Percentiles rank a stretch among this genome's conserved stretches.
Evolutionary conservation across 768 basidiomycete genomes (phyloP).

Genomic region (Russula sp.): DNA sequence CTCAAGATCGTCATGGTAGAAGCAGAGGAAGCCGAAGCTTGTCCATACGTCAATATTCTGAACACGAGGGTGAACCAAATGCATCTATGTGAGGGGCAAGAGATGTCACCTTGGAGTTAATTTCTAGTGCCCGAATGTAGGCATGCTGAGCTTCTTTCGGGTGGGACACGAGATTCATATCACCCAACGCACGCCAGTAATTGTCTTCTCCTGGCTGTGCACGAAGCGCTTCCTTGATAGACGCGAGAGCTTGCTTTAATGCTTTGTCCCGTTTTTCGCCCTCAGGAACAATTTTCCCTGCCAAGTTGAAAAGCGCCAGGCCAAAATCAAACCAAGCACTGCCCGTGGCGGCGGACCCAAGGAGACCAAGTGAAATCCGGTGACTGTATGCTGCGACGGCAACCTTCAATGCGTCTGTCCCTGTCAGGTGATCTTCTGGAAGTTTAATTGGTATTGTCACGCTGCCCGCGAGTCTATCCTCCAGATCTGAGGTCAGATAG

Average conservation of each 20-base stretch:
- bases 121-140: constrained; percentile 82
- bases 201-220: constrained; percentile 62
- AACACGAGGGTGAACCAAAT: constrained; percentile 1
- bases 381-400: constrained; percentile 57
- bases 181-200: constrained; percentile 83
- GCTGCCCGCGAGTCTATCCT: constrained; percentile 39
- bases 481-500: constrained; percentile 37
- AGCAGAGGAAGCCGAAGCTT: constrained; percentile 82
- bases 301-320: constrained; percentile 50
- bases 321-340: constrained; percentile 75
- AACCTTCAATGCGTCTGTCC: constrained; percentile 40
- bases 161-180: constrained; percentile 58
- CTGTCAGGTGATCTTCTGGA: constrained; percentile 24
- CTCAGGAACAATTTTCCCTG: constrained; percentile 29
- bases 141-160: constrained; percentile 84
- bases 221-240: constrained; percentile 65
- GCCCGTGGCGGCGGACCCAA: constrained; percentile 44
- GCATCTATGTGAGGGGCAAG: constrained; percentile 6
- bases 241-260: constrained; percentile 42
- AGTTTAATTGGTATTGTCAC: constrained; percentile 31
- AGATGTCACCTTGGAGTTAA: constrained; percentile 66
- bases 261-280: constrained; percentile 32
- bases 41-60: constrained; percentile 79
- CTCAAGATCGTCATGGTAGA: constrained; percentile 70
- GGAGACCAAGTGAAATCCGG: constrained; percentile 49